Evolutionary conservation across 2,329 filamentous ascomycete genomes (phyloP).

Genomic region (Aureobasidium leucospermi): DNA sequence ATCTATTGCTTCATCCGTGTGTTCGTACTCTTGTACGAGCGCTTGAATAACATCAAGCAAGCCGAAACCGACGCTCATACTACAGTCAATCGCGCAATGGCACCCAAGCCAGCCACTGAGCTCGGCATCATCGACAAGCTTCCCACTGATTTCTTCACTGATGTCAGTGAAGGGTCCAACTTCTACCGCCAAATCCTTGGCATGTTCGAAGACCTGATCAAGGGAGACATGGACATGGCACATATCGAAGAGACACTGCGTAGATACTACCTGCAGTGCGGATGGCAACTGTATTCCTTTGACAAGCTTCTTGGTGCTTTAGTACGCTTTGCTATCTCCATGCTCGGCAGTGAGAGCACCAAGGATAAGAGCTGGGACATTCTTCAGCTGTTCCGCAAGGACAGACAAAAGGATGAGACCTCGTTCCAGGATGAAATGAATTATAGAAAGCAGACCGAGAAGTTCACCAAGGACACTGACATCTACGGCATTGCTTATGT

Average conservation of each 20-base stretch:
- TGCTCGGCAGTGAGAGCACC: constrained; percentile 71
- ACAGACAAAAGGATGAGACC: constrained; percentile 73
- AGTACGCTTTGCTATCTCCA: constrained; percentile 71
- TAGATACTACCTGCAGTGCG: constrained; percentile 81
- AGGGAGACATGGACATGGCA: constrained; percentile 65
- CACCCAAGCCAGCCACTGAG: constrained; percentile 72
- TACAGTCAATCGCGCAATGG: constrained; percentile 65
- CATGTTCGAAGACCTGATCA: constrained; percentile 80
- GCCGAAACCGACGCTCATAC: constrained; percentile 65
- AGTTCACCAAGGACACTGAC: constrained; percentile 85
- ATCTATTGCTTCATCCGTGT: constrained; percentile 94
- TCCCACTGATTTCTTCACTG: constrained; percentile 65
- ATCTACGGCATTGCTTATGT: constrained; percentile 87
- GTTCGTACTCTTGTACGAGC: constrained; percentile 83
- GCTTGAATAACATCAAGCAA: constrained; percentile 75
- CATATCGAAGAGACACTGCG: constrained; percentile 86
- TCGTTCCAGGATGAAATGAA: constrained; percentile 86
- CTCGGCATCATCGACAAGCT: constrained; percentile 78
- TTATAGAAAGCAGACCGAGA: constrained; percentile 85
- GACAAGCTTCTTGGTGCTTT: constrained; percentile 80
- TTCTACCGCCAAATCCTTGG: constrained; percentile 82
- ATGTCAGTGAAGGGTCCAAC: constrained; percentile 55
- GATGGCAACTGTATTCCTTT: constrained; percentile 90
- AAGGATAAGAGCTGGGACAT: constrained; percentile 94
- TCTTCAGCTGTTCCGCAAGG: constrained; percentile 75